Percentiles rank a stretch among this genome's conserved stretches.
Evolutionary conservation across 2,329 filamentous ascomycete species (phyloP).

Genomic region (Apiospora marii): DNA sequence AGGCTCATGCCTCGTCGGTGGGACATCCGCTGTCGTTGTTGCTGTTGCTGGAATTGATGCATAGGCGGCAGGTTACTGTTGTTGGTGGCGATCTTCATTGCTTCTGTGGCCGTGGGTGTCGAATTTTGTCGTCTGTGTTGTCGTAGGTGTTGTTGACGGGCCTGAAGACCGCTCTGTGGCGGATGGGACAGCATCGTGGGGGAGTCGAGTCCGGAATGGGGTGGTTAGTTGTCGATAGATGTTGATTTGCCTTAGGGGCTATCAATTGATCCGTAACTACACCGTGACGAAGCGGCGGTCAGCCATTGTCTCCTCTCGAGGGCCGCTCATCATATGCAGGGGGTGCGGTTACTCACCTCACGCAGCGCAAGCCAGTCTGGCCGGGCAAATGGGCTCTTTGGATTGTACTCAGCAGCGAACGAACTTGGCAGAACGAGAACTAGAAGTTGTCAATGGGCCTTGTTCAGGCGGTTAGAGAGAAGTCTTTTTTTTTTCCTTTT

Average conservation of each 20-base stretch:
- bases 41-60: slow-evolving; percentile 52
- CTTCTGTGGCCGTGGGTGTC: slow-evolving; percentile 80
- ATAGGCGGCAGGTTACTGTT: slow-evolving; percentile 63
- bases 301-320: background rate
- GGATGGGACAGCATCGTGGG: slow-evolving; percentile 83
- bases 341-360: slow-evolving; percentile 39
- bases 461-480: slow-evolving; percentile 28
- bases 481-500: background rate
- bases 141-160: slow-evolving; percentile 63
- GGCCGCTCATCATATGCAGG: background rate
- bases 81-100: slow-evolving; percentile 70
- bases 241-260: slow-evolving; percentile 41
- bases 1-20: slow-evolving; percentile 88
- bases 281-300: background rate
- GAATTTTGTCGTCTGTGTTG: slow-evolving; percentile 89
- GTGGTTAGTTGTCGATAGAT: slow-evolving; percentile 58
- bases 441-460: slow-evolving; percentile 34
- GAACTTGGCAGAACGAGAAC: slow-evolving; percentile 44
- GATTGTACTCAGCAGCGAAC: slow-evolving; percentile 42
- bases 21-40: slow-evolving; percentile 47
- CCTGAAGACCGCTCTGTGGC: slow-evolving; percentile 71
- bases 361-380: slow-evolving; percentile 48
- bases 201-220: slow-evolving; percentile 73
- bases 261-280: slow-evolving; percentile 49
- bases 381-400: slow-evolving; percentile 42